Percentiles rank a stretch among this genome's conserved stretches.
phyloP scores from a whole-genome alignment of 2,329 filamentous ascomycete genomes.

The Verticillium albo-atrum region DNA sequence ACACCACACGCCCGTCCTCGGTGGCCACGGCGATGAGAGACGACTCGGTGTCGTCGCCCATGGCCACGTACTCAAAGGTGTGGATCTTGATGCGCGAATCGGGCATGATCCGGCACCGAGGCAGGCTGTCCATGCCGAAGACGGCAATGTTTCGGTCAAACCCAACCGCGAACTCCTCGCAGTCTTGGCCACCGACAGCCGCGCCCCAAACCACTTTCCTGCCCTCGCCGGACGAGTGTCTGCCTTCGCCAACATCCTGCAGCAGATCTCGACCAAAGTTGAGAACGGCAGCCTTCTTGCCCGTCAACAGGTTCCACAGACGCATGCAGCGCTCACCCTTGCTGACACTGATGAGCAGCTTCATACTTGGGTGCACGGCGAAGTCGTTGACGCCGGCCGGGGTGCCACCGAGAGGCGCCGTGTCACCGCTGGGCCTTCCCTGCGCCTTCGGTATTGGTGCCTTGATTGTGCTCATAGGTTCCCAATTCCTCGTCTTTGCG shows the following conservation, averaged over 20 bases:
- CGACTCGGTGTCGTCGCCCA: slow-evolving; percentile 44
- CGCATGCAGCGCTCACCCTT: slow-evolving; percentile 89
- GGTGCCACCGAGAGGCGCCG: slow-evolving; percentile 72
- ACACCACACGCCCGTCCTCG: slow-evolving; percentile 82
- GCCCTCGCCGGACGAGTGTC: slow-evolving; percentile 76
- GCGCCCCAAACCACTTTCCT: slow-evolving; percentile 75
- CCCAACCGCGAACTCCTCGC: slow-evolving; percentile 80
- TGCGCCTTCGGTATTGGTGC: slow-evolving; percentile 76
- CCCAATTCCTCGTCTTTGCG: slow-evolving; percentile 84
- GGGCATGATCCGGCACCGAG: slow-evolving; percentile 69
- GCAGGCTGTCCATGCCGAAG: slow-evolving; percentile 83
- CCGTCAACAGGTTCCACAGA: slow-evolving; percentile 94
- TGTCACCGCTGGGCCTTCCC: slow-evolving; percentile 85
- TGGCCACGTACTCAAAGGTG: slow-evolving; percentile 66
- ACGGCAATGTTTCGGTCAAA: slow-evolving; percentile 84
- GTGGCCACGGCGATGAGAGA: slow-evolving; percentile 71
- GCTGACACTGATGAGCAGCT: slow-evolving; percentile 90
- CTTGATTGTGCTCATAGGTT: slow-evolving; percentile 80
- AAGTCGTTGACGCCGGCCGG: slow-evolving; percentile 93
- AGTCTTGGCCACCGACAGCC: slow-evolving; percentile 65
- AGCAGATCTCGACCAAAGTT: slow-evolving; percentile 76
- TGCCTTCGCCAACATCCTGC: slow-evolving; percentile 69
- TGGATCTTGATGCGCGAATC: slow-evolving; percentile 74
- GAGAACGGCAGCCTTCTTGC: slow-evolving; percentile 89
- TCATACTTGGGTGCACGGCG: slow-evolving; percentile 92